phyloP scores from a whole-genome alignment of 129 eudicot species.

The Tanacetum coccineum region DNA sequence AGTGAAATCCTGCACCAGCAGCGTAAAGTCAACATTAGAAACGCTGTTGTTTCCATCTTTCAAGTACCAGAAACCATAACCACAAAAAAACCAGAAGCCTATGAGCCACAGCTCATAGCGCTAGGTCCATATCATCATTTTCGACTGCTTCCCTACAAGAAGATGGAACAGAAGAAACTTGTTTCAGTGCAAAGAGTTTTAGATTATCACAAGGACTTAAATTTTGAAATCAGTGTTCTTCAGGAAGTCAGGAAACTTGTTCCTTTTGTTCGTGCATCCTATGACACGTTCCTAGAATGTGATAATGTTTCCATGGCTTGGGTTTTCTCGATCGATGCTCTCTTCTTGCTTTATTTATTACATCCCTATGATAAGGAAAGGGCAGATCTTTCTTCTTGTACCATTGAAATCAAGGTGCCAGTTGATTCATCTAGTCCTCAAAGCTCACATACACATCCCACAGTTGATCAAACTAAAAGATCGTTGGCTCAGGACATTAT shows the following conservation, averaged over 20 bases:
- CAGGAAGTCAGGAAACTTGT: not conserved
- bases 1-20: too few relatives aligned
- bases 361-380: not conserved
- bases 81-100: conserved; percentile 32
- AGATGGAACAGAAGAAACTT: conserved; percentile 34
- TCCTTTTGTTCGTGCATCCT: conserved; percentile 23
- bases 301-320: conserved; percentile 23
- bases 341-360: conserved; percentile 28
- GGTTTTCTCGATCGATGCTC: conserved; percentile 32
- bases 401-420: too few relatives aligned
- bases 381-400: too few relatives aligned
- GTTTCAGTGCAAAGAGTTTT: conserved; percentile 17
- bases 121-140: conserved; percentile 43
- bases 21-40: too few relatives aligned
- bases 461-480: too few relatives aligned
- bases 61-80: conserved; percentile 26
- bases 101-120: conserved; percentile 32
- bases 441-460: too few relatives aligned
- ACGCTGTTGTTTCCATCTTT: conserved; percentile 18
- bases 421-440: too few relatives aligned
- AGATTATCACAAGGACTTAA: not conserved
- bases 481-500: too few relatives aligned
- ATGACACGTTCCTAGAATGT: conserved; percentile 23
- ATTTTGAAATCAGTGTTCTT: not conserved
- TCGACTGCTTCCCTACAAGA: conserved; percentile 22